These are phyloP conservation scores for Metarhizium album DNA, from an alignment of 2,329 filamentous ascomycete species.

Conservation along the genomic window DNA sequence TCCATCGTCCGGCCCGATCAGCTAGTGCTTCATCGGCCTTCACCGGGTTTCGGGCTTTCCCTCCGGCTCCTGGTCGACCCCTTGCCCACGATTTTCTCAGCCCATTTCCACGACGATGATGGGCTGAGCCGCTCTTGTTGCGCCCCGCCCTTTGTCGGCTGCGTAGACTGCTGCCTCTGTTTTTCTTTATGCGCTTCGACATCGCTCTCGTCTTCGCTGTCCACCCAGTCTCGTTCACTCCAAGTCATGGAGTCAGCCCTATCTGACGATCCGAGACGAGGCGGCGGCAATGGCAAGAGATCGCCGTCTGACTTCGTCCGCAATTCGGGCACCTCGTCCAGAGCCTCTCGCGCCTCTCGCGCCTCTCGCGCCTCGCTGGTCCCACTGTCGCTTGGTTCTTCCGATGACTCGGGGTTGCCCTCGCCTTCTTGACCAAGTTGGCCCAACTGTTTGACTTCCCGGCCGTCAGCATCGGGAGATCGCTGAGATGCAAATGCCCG, in stretches of 20 bases:
- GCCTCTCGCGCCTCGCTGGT: slow-evolving; percentile 15
- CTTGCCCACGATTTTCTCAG: slow-evolving; percentile 43
- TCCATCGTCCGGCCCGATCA: neutral
- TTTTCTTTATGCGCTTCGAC: slow-evolving; percentile 11
- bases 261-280: slow-evolving; percentile 11
- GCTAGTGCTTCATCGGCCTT: neutral
- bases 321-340: slow-evolving; percentile 36
- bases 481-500: slow-evolving; percentile 51
- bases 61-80: slow-evolving; percentile 15
- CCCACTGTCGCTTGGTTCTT: slow-evolving; percentile 7
- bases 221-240: slow-evolving; percentile 55
- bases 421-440: slow-evolving; percentile 8
- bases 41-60: slow-evolving; percentile 15
- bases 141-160: slow-evolving; percentile 11
- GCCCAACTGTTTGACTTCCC: slow-evolving; percentile 43
- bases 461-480: slow-evolving; percentile 50
- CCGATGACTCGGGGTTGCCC: slow-evolving; percentile 16
- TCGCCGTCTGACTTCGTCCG: slow-evolving; percentile 20
- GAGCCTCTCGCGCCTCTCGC: slow-evolving; percentile 24
- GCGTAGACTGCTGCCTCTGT: neutral
- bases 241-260: slow-evolving; percentile 47
- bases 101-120: slow-evolving; percentile 37
- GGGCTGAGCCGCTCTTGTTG: slow-evolving; percentile 12
- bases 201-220: slow-evolving; percentile 38
- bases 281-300: slow-evolving; percentile 9